Percentiles rank a stretch among this genome's conserved stretches.
These are phyloP conservation scores for Chlorella sp. DNA, from an alignment of 139 green algal genomes.

Conservation along the genomic window DNA sequence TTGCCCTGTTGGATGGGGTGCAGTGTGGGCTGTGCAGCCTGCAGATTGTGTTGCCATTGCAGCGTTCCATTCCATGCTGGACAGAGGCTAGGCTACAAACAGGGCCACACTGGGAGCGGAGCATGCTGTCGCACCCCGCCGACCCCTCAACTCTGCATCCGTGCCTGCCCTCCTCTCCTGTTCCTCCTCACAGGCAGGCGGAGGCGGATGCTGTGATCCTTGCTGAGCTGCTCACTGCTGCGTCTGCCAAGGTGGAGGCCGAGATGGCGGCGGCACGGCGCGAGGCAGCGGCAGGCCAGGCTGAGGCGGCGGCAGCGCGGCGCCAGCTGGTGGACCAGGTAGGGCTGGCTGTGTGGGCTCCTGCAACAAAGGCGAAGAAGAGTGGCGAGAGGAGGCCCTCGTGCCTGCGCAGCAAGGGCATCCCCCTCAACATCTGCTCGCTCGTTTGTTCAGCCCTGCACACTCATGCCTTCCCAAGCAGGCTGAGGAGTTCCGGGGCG, in stretches of 20 bases:
- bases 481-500: background rate
- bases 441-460: no score
- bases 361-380: no score
- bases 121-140: no score
- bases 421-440: no score
- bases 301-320: constrained; percentile 30
- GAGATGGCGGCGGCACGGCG: constrained; percentile 14
- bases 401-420: no score
- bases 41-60: background rate
- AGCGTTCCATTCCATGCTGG: no score
- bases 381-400: background rate
- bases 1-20: background rate
- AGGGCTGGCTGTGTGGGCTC: background rate
- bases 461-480: no score
- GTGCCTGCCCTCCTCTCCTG: no score
- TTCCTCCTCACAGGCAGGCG: constrained; percentile 29
- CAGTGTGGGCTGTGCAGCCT: background rate
- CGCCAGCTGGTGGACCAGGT: background rate
- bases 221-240: constrained; percentile 1
- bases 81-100: no score
- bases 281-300: background rate
- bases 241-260: background rate
- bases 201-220: constrained; percentile 39
- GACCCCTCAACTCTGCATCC: no score
- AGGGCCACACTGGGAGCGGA: no score